Percentiles rank a stretch among this genome's conserved stretches.
Evolutionary conservation across 2,329 filamentous ascomycete genomes (phyloP).

Genomic region (Aspergillus sp.): DNA sequence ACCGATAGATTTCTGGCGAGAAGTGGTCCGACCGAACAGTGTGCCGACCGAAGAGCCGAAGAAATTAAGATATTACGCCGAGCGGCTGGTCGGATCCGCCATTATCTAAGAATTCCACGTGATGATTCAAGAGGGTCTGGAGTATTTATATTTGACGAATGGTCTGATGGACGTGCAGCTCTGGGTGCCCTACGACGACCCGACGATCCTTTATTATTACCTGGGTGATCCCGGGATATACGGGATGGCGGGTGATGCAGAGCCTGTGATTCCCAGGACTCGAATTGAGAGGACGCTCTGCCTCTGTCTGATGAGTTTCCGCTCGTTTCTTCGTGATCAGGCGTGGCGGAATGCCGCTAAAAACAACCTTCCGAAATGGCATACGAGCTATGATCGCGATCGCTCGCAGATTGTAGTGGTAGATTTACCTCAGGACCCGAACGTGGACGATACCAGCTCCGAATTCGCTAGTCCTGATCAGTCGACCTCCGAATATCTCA

Average conservation of each 20-base stretch:
- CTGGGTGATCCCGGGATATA: conserved; percentile 12
- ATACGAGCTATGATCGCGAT: conserved; percentile 18
- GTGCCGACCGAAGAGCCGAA: conserved; percentile 12
- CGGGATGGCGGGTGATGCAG: no score
- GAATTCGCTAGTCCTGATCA: conserved; percentile 9
- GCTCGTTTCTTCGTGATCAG: conserved; percentile 17
- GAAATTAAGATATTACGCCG: conserved; percentile 25
- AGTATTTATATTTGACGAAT: conserved; percentile 27
- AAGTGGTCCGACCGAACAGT: conserved; percentile 16
- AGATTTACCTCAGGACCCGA: conserved; percentile 15
- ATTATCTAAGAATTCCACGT: conserved; percentile 28
- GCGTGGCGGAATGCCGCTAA: conserved; percentile 22
- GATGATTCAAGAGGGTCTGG: conserved; percentile 29
- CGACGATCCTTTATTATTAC: conserved; percentile 25
- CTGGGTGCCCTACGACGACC: conserved; percentile 21
- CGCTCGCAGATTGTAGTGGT: conserved; percentile 18
- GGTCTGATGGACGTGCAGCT: conserved; percentile 21
- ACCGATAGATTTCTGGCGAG: conserved; percentile 18
- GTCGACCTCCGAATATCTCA: conserved; percentile 13
- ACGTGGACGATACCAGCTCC: conserved; percentile 12
- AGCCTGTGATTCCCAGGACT: not conserved
- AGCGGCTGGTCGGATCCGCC: conserved; percentile 18
- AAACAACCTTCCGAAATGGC: conserved; percentile 18
- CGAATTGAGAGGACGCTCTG: conserved; percentile 19
- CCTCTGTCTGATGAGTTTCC: conserved; percentile 23